Evolutionary conservation across 495 filamentous ascomycete genomes (phyloP).

Genomic region (Aspergillus mulundensis): DNA sequence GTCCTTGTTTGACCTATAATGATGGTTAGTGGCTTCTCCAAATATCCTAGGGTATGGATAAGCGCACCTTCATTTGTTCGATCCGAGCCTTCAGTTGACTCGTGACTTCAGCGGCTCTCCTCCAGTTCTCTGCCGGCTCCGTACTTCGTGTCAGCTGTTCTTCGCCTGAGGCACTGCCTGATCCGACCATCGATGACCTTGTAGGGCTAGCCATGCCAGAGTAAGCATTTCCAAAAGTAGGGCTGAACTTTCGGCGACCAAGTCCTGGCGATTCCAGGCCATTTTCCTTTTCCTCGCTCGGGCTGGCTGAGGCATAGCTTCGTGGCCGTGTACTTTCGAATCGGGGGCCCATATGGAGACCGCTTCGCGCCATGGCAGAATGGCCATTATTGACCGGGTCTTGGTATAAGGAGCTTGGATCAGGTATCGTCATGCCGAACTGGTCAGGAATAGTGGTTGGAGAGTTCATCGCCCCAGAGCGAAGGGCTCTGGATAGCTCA

Average conservation of each 20-base stretch:
- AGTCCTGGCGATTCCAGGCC: constrained; percentile 42
- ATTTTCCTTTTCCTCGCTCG: constrained; percentile 83
- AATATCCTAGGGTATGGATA: neutral
- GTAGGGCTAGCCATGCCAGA: constrained; percentile 57
- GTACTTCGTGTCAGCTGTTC: constrained; percentile 30
- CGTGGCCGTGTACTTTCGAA: constrained; percentile 47
- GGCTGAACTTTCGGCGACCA: constrained; percentile 43
- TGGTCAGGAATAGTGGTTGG: constrained; percentile 30
- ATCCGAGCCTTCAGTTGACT: constrained; percentile 95
- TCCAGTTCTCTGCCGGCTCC: constrained; percentile 88
- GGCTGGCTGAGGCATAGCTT: constrained; percentile 63
- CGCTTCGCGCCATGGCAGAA: constrained; percentile 26
- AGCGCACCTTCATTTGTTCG: constrained; percentile 74
- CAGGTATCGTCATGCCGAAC: constrained; percentile 33
- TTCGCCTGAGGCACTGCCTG: constrained; percentile 33
- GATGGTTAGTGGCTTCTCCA: constrained; percentile 3
- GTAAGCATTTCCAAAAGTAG: constrained; percentile 45
- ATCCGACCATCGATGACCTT: constrained; percentile 36
- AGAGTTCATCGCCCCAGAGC: constrained; percentile 40
- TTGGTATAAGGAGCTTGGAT: constrained; percentile 33
- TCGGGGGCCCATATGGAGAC: constrained; percentile 35
- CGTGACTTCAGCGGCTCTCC: constrained; percentile 96
- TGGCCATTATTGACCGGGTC: constrained; percentile 19
- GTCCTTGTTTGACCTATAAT: constrained; percentile 40
- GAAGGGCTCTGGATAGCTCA: constrained; percentile 51